Evolutionary conservation across 2,329 filamentous ascomycete species (phyloP).

Genomic region (Xylariaceae sp.): DNA sequence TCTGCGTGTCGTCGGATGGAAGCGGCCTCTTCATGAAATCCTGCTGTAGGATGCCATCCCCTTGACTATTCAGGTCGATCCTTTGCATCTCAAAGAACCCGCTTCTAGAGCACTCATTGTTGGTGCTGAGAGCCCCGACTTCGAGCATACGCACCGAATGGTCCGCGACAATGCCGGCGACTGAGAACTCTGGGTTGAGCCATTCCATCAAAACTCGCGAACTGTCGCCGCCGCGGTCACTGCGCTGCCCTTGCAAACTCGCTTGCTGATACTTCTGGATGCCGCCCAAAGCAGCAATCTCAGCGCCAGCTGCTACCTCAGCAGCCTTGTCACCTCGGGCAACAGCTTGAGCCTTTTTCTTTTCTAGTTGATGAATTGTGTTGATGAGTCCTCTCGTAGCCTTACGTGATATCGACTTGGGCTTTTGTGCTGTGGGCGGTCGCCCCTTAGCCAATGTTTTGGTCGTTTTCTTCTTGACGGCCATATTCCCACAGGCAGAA

Average conservation of each 20-base stretch:
- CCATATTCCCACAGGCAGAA: conserved; percentile 35
- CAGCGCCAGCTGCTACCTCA: conserved; percentile 42
- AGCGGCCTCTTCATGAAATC: conserved; percentile 89
- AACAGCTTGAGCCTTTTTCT: conserved; percentile 52
- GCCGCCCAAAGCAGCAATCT: conserved; percentile 56
- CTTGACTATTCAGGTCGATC: conserved; percentile 88
- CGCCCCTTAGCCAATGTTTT: conserved; percentile 50
- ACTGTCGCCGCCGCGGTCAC: conserved; percentile 62
- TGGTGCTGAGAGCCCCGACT: conserved; percentile 77
- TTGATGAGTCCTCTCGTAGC: conserved; percentile 61
- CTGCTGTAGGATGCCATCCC: conserved; percentile 73
- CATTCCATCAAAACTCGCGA: conserved; percentile 60
- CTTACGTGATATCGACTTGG: conserved; percentile 58
- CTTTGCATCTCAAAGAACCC: conserved; percentile 66
- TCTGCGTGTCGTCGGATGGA: conserved; percentile 54
- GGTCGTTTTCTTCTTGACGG: conserved; percentile 40
- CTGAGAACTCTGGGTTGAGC: conserved; percentile 40
- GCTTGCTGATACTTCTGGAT: conserved; percentile 61
- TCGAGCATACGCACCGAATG: conserved; percentile 65
- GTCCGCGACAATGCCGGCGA: conserved; percentile 19
- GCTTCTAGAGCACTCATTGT: conserved; percentile 76
- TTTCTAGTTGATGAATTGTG: conserved; percentile 60
- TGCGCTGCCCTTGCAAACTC: conserved; percentile 62
- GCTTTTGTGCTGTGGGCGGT: conserved; percentile 49
- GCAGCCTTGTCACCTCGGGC: conserved; percentile 48